Percentiles rank a stretch among this genome's conserved stretches.
Evolutionary conservation across 495 filamentous ascomycete genomes (phyloP).

Genomic region (Tuber melanosporum): DNA sequence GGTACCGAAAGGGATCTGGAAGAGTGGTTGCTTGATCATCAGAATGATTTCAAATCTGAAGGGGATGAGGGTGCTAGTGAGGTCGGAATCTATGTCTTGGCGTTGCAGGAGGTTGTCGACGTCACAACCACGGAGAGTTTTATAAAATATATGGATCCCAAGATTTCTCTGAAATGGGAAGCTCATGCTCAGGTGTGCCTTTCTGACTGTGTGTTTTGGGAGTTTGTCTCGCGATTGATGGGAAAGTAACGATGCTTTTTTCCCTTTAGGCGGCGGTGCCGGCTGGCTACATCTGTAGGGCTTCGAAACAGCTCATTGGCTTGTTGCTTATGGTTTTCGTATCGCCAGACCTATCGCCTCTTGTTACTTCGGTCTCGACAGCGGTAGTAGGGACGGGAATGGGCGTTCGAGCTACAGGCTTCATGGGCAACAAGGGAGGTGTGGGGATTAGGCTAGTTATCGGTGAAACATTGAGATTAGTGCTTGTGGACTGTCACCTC

Average conservation of each 20-base stretch:
- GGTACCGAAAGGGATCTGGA: conserved; percentile 40
- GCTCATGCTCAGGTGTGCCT: conserved; percentile 36
- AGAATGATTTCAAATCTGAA: conserved; percentile 40
- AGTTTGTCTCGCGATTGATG: conserved; percentile 11
- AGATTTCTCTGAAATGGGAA: conserved; percentile 70
- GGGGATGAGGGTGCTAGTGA: conserved; percentile 52
- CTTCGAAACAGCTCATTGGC: conserved; percentile 78
- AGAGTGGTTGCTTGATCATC: conserved; percentile 47
- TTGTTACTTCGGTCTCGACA: conserved; percentile 69
- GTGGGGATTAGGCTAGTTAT: conserved; percentile 74
- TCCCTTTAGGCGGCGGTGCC: conserved; percentile 62
- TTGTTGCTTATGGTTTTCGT: conserved; percentile 80
- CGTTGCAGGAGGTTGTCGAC: conserved; percentile 87
- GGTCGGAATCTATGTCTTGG: conserved; percentile 81
- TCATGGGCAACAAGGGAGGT: conserved; percentile 93
- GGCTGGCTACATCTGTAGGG: conserved; percentile 64
- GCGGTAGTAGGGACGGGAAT: conserved; percentile 77
- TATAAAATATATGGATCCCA: conserved; percentile 61
- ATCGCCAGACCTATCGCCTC: conserved; percentile 62
- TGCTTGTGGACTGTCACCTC: conserved; percentile 87
- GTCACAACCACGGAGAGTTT: conserved; percentile 58
- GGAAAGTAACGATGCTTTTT: conserved; percentile 13
- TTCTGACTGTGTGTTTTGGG: conserved; percentile 5
- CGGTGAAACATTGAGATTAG: conserved; percentile 79
- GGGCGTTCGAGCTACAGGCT: conserved; percentile 53